phyloP scores from a whole-genome alignment of 192 early-diverging fungal species.

The Phycomyces blakesleeanus region DNA sequence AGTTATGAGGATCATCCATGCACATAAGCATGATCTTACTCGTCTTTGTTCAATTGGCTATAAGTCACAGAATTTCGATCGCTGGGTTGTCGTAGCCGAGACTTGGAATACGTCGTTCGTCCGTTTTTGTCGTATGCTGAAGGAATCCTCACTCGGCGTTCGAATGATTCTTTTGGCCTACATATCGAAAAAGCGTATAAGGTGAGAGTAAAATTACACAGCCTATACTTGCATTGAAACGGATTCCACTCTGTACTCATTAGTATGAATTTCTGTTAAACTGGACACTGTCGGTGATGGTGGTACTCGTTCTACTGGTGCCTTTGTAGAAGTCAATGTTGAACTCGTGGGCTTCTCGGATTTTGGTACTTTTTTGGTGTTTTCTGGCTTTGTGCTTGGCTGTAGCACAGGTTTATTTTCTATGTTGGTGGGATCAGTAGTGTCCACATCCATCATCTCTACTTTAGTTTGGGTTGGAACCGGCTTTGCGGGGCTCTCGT shows the following conservation, averaged over 20 bases:
- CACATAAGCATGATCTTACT: constrained; percentile 18
- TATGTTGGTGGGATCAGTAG: not conserved
- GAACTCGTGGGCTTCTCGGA: no score
- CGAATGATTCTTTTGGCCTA: not conserved
- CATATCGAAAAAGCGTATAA: not conserved
- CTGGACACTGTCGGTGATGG: no score
- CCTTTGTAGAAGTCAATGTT: no score
- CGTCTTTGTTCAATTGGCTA: constrained; percentile 40
- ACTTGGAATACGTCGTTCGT: constrained; percentile 53
- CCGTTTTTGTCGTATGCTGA: constrained; percentile 37
- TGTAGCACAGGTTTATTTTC: not conserved
- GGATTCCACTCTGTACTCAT: no score
- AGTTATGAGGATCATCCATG: not conserved
- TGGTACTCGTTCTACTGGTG: no score
- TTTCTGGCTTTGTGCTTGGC: not conserved
- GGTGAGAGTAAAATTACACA: not conserved
- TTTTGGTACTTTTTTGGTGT: not conserved
- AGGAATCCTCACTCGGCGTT: not conserved
- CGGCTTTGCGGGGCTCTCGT: not conserved
- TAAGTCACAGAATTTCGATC: constrained; percentile 42
- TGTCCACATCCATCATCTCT: no score
- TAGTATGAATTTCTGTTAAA: no score
- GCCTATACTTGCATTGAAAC: no score
- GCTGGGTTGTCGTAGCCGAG: constrained; percentile 43
- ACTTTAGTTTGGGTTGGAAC: no score